A percentile compares a stretch with the other conserved stretches of the same genome.
Conservation (phyloP, 176 grass and related monocot genomes). For the Hordeum marinum region DNA sequence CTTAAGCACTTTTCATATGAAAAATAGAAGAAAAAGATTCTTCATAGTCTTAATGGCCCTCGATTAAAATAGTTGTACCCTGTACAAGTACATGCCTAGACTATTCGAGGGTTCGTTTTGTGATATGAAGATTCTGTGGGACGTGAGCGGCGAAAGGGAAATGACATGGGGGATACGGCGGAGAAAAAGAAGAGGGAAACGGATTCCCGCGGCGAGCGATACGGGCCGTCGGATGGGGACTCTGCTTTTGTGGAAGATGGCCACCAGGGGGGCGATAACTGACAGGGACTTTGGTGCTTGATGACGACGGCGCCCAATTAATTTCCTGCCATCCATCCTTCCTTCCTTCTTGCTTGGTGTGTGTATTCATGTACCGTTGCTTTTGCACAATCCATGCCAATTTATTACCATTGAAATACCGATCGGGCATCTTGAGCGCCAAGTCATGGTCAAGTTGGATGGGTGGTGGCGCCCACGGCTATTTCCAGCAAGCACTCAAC, state of each 20-base stretch:
- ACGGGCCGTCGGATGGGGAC: conserved; percentile 38
- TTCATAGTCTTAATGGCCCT: no score
- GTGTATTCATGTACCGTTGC: not conserved
- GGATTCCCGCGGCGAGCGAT: conserved; percentile 34
- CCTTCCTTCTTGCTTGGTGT: not conserved
- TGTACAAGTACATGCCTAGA: not conserved
- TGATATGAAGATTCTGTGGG: not conserved
- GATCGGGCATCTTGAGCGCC: conserved; percentile 14
- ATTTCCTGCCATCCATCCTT: not conserved
- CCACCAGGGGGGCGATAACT: not conserved
- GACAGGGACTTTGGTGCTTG: conserved; percentile 35
- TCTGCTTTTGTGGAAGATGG: conserved; percentile 24
- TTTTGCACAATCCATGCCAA: not conserved
- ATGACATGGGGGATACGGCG: not conserved
- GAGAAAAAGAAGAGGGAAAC: conserved; percentile 32
- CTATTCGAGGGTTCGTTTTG: not conserved
- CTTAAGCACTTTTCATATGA: not conserved
- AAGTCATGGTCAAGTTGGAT: conserved; percentile 28
- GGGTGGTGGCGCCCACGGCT: not conserved
- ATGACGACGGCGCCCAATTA: not conserved
- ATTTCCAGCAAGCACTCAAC: conserved; percentile 11
- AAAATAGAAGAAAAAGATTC: not conserved
- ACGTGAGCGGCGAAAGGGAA: not conserved
- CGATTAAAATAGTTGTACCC: no score
- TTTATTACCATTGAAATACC: conserved; percentile 18